Base-by-base conservation (phyloP, 345 rosid genomes). In the Eucalyptus cloeziana region DNA sequence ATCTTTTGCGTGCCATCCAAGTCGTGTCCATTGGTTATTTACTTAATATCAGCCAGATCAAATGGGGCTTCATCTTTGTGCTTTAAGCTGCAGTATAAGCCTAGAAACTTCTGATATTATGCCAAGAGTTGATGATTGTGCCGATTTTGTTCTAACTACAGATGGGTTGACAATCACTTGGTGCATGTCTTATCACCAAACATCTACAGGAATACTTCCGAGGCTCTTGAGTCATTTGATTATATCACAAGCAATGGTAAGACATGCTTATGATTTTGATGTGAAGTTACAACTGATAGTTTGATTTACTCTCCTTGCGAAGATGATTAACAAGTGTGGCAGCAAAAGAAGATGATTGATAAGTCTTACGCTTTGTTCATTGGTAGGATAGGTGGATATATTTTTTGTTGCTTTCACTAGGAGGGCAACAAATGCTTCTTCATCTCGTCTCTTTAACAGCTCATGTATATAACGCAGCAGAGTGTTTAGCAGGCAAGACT, bases 81-180 rank as follows among this genome's bases (percentile, higher is more conserved):
- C 69, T 62, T 62, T 62, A 30, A 62, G 31, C 14, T 25, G 14
- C 13, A 30, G 69, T 62, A 30, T 30, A 6, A 62, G 69, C 13
- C 31, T 62, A 62, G 17, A 30, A 62, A 30, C 69, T 62, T 62
- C 16, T 17, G 7, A 62, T 62, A 13, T 62, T 62, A 25, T 58
- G 16, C 69, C 30, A 13, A 62, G 69, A 62, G 69, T 62, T 62
- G 17, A 62, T 62, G 69, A 62, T 27, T 62, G 69, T 62, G 69
- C 69, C 30, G 17, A 62, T 62, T 62, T 30, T 62, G 69, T 30
- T 62, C 69, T 62, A 62, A 62, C 69, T 88, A 86, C 71, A 91
- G 95, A 89, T 92, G 93, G 95, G 95, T 91, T 47, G 95, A 93
- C 87, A 88, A 76, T 88, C 95, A 93, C 89, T 88, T 93, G 89